phyloP scores from a whole-genome alignment of 805 yeast species.

The Saccharomycodes ludwigii region DNA sequence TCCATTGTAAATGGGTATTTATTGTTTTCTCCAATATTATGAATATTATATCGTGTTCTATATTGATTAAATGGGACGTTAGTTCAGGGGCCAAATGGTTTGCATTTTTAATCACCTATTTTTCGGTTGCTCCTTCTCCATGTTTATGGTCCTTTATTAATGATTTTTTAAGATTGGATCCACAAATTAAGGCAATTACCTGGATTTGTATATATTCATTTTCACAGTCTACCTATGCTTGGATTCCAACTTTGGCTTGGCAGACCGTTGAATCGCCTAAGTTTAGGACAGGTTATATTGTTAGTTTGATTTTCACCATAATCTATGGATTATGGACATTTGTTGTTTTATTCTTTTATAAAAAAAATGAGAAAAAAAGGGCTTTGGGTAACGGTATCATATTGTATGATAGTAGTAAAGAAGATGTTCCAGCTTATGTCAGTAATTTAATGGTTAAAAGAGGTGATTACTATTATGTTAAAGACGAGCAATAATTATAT shows the following conservation, averaged over 20 bases:
- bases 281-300: constrained; percentile 40
- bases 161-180: constrained; percentile 46
- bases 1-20: constrained; percentile 40
- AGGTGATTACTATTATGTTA: constrained; percentile 19
- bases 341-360: constrained; percentile 41
- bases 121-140: constrained; percentile 53
- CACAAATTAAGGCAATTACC: constrained; percentile 41
- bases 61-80: constrained; percentile 49
- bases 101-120: constrained; percentile 47
- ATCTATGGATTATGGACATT: constrained; percentile 37
- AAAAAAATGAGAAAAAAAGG: constrained; percentile 35
- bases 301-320: constrained; percentile 35
- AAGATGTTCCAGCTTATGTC: constrained; percentile 22
- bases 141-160: constrained; percentile 46
- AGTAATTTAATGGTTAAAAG: constrained; percentile 15
- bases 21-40: constrained; percentile 39
- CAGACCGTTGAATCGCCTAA: constrained; percentile 48
- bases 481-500: too few relatives aligned
- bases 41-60: constrained; percentile 40
- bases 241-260: constrained; percentile 42
- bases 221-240: constrained; percentile 49
- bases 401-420: constrained; percentile 30
- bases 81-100: constrained; percentile 50
- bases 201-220: constrained; percentile 44
- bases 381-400: constrained; percentile 38